These are phyloP conservation scores for Taiozyma sp. DNA, from an alignment of 1,139 yeast genomes.

Conservation along the genomic window DNA sequence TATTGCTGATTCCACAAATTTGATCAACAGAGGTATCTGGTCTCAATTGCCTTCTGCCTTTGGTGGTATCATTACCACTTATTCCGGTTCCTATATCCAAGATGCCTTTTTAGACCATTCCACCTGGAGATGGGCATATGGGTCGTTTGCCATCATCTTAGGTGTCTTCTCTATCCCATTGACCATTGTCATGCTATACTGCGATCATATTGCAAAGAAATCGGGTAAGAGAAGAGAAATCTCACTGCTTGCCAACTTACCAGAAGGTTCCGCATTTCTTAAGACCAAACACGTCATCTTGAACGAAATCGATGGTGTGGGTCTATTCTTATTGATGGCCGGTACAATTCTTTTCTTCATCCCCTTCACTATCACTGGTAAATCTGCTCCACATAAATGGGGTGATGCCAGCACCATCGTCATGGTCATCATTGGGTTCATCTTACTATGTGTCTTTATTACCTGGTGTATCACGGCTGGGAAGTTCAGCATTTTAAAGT, in stretches of 20 bases:
- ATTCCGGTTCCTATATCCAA: constrained; percentile 23
- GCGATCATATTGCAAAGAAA: constrained; percentile 26
- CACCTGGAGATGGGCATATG: constrained; percentile 37
- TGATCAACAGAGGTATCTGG: constrained; percentile 32
- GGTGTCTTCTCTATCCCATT: constrained; percentile 30
- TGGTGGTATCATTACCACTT: constrained; percentile 22
- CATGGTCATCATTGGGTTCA: constrained; percentile 24
- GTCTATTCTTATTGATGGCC: constrained; percentile 28
- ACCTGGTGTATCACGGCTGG: constrained; percentile 19
- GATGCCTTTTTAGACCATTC: constrained; percentile 21
- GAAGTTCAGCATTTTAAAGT: constrained; percentile 3
- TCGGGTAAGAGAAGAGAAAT: constrained; percentile 12
- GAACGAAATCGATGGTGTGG: constrained; percentile 31
- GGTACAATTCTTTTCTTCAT: constrained; percentile 31
- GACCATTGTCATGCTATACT: constrained; percentile 24
- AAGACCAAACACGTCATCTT: constrained; percentile 10
- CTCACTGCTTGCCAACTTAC: constrained; percentile 11
- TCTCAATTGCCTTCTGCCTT: constrained; percentile 29
- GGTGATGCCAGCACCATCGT: constrained; percentile 22
- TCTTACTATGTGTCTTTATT: constrained; percentile 16
- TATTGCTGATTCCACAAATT: constrained; percentile 34
- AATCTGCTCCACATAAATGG: constrained; percentile 21
- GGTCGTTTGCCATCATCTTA: constrained; percentile 32
- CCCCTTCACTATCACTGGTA: constrained; percentile 31
- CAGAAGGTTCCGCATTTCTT: constrained; percentile 11